Conservation (phyloP, 768 basidiomycete genomes). For the Trametes villosa region DNA sequence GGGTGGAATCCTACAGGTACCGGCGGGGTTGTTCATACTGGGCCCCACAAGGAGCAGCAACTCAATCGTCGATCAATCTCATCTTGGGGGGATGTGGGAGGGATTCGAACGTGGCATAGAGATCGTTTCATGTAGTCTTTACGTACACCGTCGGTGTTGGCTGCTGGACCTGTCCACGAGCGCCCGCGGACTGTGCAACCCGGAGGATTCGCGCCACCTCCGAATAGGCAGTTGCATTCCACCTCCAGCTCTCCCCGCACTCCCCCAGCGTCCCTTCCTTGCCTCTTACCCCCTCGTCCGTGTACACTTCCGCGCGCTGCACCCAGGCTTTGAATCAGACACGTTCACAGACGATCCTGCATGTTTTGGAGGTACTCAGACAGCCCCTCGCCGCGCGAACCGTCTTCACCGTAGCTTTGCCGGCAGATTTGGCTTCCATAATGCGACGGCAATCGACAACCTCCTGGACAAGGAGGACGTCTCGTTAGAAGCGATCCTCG, state of each 20-base stretch:
- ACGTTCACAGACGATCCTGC: conserved; percentile 14
- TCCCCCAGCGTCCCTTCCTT: background rate
- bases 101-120: conserved; percentile 10
- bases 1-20: background rate
- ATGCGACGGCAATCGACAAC: conserved; percentile 87
- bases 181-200: conserved; percentile 2
- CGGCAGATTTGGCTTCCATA: conserved; percentile 86
- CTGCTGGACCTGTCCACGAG: conserved; percentile 9
- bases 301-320: background rate
- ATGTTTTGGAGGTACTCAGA: conserved; percentile 55
- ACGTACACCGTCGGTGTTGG: conserved; percentile 15
- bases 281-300: background rate
- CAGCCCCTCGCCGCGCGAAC: conserved; percentile 15
- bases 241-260: background rate
- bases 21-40: conserved; percentile 12
- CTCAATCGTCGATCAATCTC: conserved; percentile 28
- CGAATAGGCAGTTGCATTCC: conserved; percentile 25
- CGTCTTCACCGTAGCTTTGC: conserved; percentile 24
- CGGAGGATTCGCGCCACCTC: conserved; percentile 20
- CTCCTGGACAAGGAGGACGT: conserved; percentile 91
- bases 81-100: conserved; percentile 18
- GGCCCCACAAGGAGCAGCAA: conserved; percentile 22
- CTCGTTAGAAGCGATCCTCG: conserved; percentile 86
- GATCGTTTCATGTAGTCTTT: conserved; percentile 23
- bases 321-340: background rate